Evolutionary conservation across 78 protist species (phyloP).

Genomic region (Parvularia atlantis): DNA sequence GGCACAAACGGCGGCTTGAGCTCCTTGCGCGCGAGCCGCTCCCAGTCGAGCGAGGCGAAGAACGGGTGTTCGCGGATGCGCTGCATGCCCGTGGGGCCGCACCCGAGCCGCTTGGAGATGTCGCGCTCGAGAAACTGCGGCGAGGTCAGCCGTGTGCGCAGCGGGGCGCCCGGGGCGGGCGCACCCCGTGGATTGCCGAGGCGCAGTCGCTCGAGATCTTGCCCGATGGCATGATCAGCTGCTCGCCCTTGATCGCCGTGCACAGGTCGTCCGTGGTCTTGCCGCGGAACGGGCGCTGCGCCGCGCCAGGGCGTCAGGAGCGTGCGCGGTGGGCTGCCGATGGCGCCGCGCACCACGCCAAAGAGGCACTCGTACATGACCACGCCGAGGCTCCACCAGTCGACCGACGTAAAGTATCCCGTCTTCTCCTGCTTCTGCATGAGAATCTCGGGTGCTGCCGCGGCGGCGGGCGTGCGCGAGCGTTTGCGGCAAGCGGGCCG

Average conservation of each 20-base stretch:
- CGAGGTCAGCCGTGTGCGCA: background rate
- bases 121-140: background rate
- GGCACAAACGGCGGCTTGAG: background rate
- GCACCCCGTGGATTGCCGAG: background rate
- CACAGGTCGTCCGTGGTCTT: background rate
- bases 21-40: background rate
- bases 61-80: background rate
- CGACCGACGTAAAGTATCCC: slow-evolving; percentile 51
- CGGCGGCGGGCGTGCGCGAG: too few relatives aligned
- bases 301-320: too few relatives aligned
- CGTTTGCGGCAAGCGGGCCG: too few relatives aligned
- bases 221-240: background rate
- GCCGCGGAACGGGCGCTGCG: background rate
- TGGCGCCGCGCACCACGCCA: slow-evolving; percentile 16
- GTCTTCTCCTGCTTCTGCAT: background rate
- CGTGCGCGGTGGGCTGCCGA: too few relatives aligned
- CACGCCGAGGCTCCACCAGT: slow-evolving; percentile 79
- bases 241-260: background rate
- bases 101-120: background rate
- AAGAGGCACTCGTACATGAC: slow-evolving; percentile 49
- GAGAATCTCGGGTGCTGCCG: background rate
- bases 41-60: background rate
- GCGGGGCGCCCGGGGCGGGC: background rate
- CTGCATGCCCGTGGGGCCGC: background rate
- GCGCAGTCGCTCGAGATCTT: background rate